Percentiles rank a stretch among this genome's conserved stretches.
phyloP scores from a whole-genome alignment of 2,329 filamentous ascomycete genomes.

The Parastagonospora avenae region DNA sequence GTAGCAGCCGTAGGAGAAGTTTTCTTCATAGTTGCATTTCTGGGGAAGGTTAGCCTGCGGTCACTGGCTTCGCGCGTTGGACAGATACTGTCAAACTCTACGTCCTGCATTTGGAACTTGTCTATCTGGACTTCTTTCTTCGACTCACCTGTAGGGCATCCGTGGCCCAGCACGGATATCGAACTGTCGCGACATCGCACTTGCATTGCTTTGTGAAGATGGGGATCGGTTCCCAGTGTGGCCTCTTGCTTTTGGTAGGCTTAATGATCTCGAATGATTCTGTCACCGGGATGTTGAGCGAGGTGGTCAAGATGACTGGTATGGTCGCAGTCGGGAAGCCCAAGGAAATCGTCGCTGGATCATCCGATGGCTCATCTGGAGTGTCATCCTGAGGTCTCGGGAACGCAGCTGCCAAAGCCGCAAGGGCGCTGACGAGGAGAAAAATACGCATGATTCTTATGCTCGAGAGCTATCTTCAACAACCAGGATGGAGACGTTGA shows the following conservation, averaged over 20 bases:
- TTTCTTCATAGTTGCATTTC: conserved; percentile 38
- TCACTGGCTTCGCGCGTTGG: conserved; percentile 5
- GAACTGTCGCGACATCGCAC: conserved; percentile 27
- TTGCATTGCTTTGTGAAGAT: conserved; percentile 61
- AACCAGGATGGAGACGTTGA: background rate
- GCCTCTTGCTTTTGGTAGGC: conserved; percentile 53
- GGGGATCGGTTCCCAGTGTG: conserved; percentile 57
- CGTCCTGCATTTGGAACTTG: no score
- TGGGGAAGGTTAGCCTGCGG: conserved; percentile 4
- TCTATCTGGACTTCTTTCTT: no score
- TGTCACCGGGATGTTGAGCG: conserved; percentile 30
- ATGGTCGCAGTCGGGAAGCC: conserved; percentile 21
- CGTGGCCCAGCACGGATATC: conserved; percentile 37
- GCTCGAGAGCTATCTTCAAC: background rate
- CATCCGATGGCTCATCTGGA: conserved; percentile 1
- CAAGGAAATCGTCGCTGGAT: conserved; percentile 3
- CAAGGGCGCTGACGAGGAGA: conserved; percentile 10
- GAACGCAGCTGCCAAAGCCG: conserved; percentile 9
- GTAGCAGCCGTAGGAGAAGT: conserved; percentile 36
- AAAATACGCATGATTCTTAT: conserved; percentile 19
- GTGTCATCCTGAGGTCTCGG: conserved; percentile 14
- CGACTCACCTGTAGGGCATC: conserved; percentile 34
- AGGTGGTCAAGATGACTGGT: conserved; percentile 18
- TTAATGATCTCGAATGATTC: background rate
- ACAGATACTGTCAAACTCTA: background rate